phyloP scores from a whole-genome alignment of 805 yeast species.

The Metschnikowia similis region DNA sequence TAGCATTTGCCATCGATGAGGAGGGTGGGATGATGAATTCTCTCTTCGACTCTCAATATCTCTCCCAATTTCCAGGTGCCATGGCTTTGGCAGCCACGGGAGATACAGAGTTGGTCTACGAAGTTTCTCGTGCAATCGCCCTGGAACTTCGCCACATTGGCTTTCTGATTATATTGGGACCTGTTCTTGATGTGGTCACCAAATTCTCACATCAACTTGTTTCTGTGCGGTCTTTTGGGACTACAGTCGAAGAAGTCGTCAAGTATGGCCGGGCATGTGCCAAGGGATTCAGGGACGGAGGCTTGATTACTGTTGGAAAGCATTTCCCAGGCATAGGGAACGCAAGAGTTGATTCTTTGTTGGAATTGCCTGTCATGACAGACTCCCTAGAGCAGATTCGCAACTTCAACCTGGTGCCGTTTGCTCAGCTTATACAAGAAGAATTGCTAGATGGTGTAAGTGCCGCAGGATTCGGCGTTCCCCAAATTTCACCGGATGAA shows the following conservation, averaged over 20 bases:
- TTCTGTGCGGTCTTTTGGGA: constrained; percentile 60
- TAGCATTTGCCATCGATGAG: constrained; percentile 56
- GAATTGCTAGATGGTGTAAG: constrained; percentile 49
- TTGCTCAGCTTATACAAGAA: constrained; percentile 42
- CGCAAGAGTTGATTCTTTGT: constrained; percentile 52
- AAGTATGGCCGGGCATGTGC: constrained; percentile 51
- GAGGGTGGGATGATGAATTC: constrained; percentile 64
- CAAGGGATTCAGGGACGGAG: constrained; percentile 50
- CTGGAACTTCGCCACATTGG: constrained; percentile 52
- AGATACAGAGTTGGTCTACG: constrained; percentile 44
- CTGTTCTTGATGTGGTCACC: constrained; percentile 58
- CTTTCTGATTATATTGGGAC: constrained; percentile 53
- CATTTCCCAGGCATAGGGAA: constrained; percentile 68
- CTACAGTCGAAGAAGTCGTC: constrained; percentile 55
- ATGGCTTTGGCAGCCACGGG: constrained; percentile 61
- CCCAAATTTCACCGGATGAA: constrained; percentile 55
- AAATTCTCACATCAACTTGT: constrained; percentile 52
- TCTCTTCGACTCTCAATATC: constrained; percentile 45
- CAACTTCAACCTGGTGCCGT: constrained; percentile 48
- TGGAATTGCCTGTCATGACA: constrained; percentile 56
- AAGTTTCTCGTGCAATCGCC: constrained; percentile 53
- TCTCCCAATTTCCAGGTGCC: constrained; percentile 61
- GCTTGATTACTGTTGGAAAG: constrained; percentile 52
- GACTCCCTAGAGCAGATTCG: constrained; percentile 52
- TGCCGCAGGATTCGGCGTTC: constrained; percentile 65